Evolutionary conservation across 371 early-diverging fungal species (phyloP), one percentile per base, ranked within the genome.

Genomic region (Caulochytrium protostelioides): DNA sequence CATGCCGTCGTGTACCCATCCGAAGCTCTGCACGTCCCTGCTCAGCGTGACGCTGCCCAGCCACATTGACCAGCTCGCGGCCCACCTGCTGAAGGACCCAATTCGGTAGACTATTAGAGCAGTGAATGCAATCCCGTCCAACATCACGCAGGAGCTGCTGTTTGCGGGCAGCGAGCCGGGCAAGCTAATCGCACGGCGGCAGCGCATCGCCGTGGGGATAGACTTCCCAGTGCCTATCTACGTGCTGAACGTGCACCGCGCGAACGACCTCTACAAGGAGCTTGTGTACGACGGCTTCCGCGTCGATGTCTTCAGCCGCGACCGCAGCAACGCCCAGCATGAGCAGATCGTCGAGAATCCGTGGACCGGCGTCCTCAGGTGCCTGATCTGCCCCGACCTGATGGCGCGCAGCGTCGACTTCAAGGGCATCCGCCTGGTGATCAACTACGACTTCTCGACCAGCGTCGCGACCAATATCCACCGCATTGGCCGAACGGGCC

Each of bases 201-300:
- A 90, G 39, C 63, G 82, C 51, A 65, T 92, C 13, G 47, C 54
- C 8, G 79, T 76, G 10, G 68, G 68, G 1, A 59, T 94, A 35
- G 76, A 78, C 34, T 92, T 92, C 6, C 95, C 94, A 10, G 79
- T 82, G 1, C 52, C 91, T 24, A 76, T 87, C 18, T 92, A 91
- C 50, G 86, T 97, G 2, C 91, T 91, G 54, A 82, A 86, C 12
- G 84, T 90, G 35, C 89, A 91, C 12, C 78, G 94, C 40, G 91
- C 94, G 34, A 79, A 82, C 41, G 87, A 89, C 40, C 60, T 87
- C 25, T 83, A 79, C 57, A 74, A 79, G 45, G 87, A 87, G 47
- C 71, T 99, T 25, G 74, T 95, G 6, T 95, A 84, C 52, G 92
- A 97, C 44, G 83, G 84, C 18, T 87, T 95, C 53, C 83, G 90